These are phyloP conservation scores for Populus hybrid DNA, from an alignment of 441 rosid species.

Conservation along the genomic window DNA sequence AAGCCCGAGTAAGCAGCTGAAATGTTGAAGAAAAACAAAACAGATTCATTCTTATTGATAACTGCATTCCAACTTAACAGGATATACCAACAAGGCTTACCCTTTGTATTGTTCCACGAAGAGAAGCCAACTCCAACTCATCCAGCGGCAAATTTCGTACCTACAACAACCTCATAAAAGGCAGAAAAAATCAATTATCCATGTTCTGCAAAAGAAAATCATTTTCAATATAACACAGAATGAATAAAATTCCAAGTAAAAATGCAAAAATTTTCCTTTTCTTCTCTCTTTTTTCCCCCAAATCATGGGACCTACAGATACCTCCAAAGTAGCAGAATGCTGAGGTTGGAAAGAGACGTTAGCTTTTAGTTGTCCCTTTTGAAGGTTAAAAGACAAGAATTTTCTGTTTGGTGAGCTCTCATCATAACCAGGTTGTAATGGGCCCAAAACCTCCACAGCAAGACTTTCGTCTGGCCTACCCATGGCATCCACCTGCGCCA, in stretches of 20 bases:
- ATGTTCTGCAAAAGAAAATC: neutral
- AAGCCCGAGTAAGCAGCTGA: neutral
- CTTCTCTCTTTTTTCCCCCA: neutral
- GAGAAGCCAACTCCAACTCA: conserved; percentile 97
- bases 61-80: neutral
- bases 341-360: conserved; percentile 68
- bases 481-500: conserved; percentile 75
- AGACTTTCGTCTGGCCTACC: conserved; percentile 98
- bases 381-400: conserved; percentile 70
- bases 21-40: neutral
- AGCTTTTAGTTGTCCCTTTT: conserved; percentile 92
- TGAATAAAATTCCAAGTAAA: neutral
- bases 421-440: conserved; percentile 49
- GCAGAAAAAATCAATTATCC: conserved; percentile 17
- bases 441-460: conserved; percentile 71
- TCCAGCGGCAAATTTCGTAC: conserved; percentile 91
- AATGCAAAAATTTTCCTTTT: neutral
- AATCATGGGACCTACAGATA: conserved; percentile 29
- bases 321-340: conserved; percentile 94
- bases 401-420: conserved; percentile 71
- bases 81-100: conserved; percentile 37
- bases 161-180: conserved; percentile 38
- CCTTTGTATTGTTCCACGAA: conserved; percentile 85
- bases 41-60: neutral
- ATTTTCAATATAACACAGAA: conserved; percentile 5